Conservation (phyloP, 495 filamentous ascomycete genomes). For the Hypoxylon fuscum region DNA sequence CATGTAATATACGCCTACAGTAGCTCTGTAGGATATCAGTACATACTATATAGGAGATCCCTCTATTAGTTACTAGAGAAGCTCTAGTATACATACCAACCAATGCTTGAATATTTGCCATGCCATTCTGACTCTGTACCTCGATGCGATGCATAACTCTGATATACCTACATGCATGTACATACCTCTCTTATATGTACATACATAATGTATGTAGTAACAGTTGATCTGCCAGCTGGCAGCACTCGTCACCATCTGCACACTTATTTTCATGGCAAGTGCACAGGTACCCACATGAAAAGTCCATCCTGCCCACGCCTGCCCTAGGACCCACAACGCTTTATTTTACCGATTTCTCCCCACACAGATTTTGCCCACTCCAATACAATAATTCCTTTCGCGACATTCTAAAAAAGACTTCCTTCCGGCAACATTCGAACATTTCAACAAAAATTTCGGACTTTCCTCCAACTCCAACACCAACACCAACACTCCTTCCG, state of each 20-base stretch:
- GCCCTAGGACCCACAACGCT: slow-evolving; percentile 41
- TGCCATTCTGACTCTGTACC: too few species aligned
- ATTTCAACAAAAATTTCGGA: too few species aligned
- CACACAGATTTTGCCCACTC: slow-evolving; percentile 43
- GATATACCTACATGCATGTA: too few species aligned
- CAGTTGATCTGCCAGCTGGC: too few species aligned
- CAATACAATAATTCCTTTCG: slow-evolving; percentile 30
- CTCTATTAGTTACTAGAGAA: slow-evolving; percentile 9
- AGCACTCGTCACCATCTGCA: too few species aligned
- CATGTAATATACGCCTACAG: slow-evolving; percentile 11
- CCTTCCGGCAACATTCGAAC: too few species aligned
- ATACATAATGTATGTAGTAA: too few species aligned
- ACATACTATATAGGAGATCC: slow-evolving; percentile 23
- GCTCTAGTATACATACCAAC: background rate
- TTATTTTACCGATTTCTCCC: slow-evolving; percentile 42
- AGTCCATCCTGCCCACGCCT: too few species aligned
- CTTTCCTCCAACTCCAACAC: background rate
- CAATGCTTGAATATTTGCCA: background rate
- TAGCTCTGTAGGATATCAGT: slow-evolving; percentile 25
- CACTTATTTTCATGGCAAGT: background rate
- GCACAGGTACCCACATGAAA: background rate
- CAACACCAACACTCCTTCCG: slow-evolving; percentile 19
- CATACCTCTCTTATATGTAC: too few species aligned
- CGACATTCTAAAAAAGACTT: slow-evolving; percentile 15
- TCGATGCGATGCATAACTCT: too few species aligned